Evolutionary conservation across 2,329 filamentous ascomycete species (phyloP).

Genomic region (Fonsecaea monophora): DNA sequence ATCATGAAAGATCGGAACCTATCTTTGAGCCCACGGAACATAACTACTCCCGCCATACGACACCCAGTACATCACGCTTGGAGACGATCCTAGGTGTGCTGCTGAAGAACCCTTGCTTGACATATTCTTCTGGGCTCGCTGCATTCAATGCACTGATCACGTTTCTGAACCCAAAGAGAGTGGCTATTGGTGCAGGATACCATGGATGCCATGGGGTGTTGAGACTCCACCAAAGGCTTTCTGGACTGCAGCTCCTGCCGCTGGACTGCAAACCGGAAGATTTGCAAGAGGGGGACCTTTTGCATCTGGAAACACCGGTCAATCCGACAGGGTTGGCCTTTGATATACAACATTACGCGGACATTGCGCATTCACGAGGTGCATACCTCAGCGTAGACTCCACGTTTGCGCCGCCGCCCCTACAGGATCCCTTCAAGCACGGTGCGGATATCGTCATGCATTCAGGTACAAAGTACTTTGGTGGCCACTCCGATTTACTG

Average conservation of each 20-base stretch:
- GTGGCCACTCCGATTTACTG: slow-evolving; percentile 91
- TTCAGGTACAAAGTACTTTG: slow-evolving; percentile 93
- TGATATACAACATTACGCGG: slow-evolving; percentile 73
- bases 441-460: slow-evolving; percentile 92
- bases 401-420: slow-evolving; percentile 88
- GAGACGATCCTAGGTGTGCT: slow-evolving; percentile 80
- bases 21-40: slow-evolving; percentile 54
- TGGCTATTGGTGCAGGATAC: slow-evolving; percentile 85
- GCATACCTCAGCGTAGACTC: slow-evolving; percentile 84
- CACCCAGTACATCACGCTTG: slow-evolving; percentile 82
- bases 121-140: slow-evolving; percentile 83
- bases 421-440: slow-evolving; percentile 82
- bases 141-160: slow-evolving; percentile 88
- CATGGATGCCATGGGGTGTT: slow-evolving; percentile 93
- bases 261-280: slow-evolving; percentile 71
- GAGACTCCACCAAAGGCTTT: slow-evolving; percentile 73
- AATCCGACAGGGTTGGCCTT: slow-evolving; percentile 88
- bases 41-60: slow-evolving; percentile 81
- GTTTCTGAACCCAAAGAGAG: slow-evolving; percentile 79
- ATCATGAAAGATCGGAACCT: slow-evolving; percentile 54
- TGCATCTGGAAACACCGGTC: slow-evolving; percentile 91
- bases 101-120: slow-evolving; percentile 71
- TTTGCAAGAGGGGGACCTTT: slow-evolving; percentile 77
- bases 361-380: slow-evolving; percentile 72
- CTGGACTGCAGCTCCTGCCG: slow-evolving; percentile 73